These are phyloP conservation scores for Pseudoneurospora amorphoporcata DNA, from an alignment of 495 filamentous ascomycete species.

Conservation along the genomic window DNA sequence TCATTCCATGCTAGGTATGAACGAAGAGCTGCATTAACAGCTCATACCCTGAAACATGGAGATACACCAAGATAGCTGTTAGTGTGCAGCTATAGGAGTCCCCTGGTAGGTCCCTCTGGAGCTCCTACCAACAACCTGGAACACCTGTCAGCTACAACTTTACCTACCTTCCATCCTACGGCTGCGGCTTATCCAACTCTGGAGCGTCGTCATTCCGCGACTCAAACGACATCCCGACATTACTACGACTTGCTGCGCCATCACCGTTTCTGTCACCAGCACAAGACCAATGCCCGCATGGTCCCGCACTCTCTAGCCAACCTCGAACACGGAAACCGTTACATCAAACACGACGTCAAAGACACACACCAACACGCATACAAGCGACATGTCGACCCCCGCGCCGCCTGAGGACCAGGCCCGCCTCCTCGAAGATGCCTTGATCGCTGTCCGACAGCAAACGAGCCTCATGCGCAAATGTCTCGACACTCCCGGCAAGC, in stretches of 20 bases:
- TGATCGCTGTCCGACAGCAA: conserved; percentile 93
- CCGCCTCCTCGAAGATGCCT: conserved; percentile 90
- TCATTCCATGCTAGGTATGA: background rate
- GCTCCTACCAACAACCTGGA: background rate
- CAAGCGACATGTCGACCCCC: conserved; percentile 45
- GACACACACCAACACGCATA: background rate
- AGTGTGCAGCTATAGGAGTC: background rate
- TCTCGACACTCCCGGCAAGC: conserved; percentile 92
- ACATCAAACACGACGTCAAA: background rate
- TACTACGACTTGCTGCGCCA: background rate
- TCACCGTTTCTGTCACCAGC: background rate
- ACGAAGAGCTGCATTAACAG: background rate
- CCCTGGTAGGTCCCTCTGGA: background rate
- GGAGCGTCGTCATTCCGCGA: background rate
- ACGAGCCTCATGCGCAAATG: conserved; percentile 93
- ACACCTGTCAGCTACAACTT: no score
- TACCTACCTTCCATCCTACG: background rate
- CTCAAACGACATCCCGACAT: background rate
- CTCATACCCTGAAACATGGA: background rate
- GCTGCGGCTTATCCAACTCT: background rate
- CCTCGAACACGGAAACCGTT: background rate
- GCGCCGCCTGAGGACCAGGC: conserved; percentile 79
- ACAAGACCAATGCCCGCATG: background rate
- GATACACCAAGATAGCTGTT: background rate
- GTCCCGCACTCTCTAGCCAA: background rate